Base-by-base conservation (phyloP, 1,284 basidiomycete species). In the Puccinia triticina region DNA sequence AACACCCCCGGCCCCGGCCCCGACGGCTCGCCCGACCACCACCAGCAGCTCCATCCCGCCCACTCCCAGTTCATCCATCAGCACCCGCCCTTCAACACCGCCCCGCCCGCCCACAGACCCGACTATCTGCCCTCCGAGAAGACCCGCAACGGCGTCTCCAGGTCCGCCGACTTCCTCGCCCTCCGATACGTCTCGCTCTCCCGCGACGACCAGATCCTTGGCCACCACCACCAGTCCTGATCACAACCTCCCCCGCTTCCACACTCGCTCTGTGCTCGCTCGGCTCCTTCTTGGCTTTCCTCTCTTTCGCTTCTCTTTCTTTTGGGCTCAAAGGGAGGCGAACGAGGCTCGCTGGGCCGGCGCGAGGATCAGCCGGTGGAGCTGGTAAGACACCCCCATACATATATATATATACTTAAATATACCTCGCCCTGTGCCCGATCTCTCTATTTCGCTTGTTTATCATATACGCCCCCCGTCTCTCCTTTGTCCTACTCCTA, bases 91-190 rank as follows among this genome's bases (percentile, higher is more conserved):
- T 21, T 50, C 64, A 40, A 66, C 23, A 40, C 10, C 64, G 2
- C 8, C 37, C 37, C 26, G 53, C 2, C 40, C 18, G 34, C 4
- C 4, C 37, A 57, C 34, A 53, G 73, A 18, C 77, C 64, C 5
- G 61, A 78, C 48, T 67, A 78, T 55, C 32, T 78, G 21, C 77
- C 77, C 26, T 11, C 14, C 16, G 77, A 78, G 55, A 78, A 78
- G 55, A 69, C 40, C 21, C 16, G 64, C 12, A 18, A 32, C 14
- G 50, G 50, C 2, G 50, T 82, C 26, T 57, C 69, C 14, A 64
- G 80, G 18, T 82, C 80, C 40, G 12, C 34, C 1, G 80, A 82
- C 40, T 82, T 82, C 40, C 40, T 82, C 11, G 80, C 80, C 1
- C 72, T 82, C 37, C 66, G 80, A 75, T 82, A 82, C 61, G 53